Percentiles rank a stretch among this genome's conserved stretches.
Evolutionary conservation across 2,329 filamentous ascomycete species (phyloP).

Genomic region (Podosphaera fusca): DNA sequence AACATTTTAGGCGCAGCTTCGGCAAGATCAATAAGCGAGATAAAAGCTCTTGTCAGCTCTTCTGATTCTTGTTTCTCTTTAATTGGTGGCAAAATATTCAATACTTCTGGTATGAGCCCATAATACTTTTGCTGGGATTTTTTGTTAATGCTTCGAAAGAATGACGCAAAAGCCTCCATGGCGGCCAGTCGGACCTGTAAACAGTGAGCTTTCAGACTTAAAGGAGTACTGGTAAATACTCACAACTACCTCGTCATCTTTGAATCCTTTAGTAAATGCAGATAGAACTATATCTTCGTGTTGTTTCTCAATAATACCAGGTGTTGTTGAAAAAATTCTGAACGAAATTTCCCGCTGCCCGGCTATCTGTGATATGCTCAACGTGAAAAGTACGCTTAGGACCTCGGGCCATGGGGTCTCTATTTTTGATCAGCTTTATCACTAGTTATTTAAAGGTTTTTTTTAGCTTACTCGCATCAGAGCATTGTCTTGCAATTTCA

Average conservation of each 20-base stretch:
- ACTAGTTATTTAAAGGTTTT: not conserved
- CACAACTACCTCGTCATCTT: slow-evolving; percentile 64
- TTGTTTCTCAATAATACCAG: slow-evolving; percentile 85
- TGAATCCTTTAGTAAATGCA: slow-evolving; percentile 81
- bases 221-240: slow-evolving; percentile 8
- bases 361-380: slow-evolving; percentile 66
- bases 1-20: slow-evolving; percentile 97
- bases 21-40: slow-evolving; percentile 81
- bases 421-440: slow-evolving; percentile 18
- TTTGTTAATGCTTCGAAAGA: slow-evolving; percentile 78
- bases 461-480: slow-evolving; percentile 47
- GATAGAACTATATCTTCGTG: slow-evolving; percentile 76
- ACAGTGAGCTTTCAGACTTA: slow-evolving; percentile 3
- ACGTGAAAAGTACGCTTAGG: slow-evolving; percentile 62
- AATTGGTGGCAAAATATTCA: slow-evolving; percentile 84
- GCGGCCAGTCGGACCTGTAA: slow-evolving; percentile 65
- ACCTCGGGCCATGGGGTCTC: slow-evolving; percentile 79
- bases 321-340: slow-evolving; percentile 84
- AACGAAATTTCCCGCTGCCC: slow-evolving; percentile 82
- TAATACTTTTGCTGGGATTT: slow-evolving; percentile 80
- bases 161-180: slow-evolving; percentile 90
- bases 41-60: slow-evolving; percentile 67
- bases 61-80: slow-evolving; percentile 83
- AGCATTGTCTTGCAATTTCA: slow-evolving; percentile 84
- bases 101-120: slow-evolving; percentile 63